Evolutionary conservation across 1,284 basidiomycete genomes (phyloP), one percentile per base, ranked within the genome.

Genomic region (Austroboletus rostrupii): DNA sequence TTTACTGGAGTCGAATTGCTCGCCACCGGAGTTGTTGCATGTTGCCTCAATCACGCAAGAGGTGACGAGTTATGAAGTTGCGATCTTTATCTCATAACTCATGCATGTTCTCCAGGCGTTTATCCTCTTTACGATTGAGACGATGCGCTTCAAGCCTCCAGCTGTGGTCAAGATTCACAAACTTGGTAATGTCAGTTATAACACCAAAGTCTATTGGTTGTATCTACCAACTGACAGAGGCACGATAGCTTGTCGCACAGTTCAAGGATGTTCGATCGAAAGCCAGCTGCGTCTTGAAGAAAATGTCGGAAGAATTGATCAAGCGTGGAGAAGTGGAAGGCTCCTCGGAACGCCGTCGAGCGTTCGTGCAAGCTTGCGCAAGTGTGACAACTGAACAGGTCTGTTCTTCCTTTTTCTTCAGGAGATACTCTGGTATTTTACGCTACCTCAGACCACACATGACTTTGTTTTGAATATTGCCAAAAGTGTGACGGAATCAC

Each of bases 1-100:
- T 45, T 67, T 72, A 12, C 56, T 74, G 9, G 66, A 69, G 16
- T 65, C 64, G 36, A 65, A 67, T 19, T 66, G 68, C 43, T 53
- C 56, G 5, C 69, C 77, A 19, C 71, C 74, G 52, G 79, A 85
- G 56, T 60, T 80, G 14, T 71, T 92, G 17, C 88, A 92, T 57
- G 69, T 87, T 14, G 85, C 82, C 3, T 79, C 80, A 13, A 66
- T 91, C 42, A 77, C 79, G 0, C 88, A 92, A 65, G 90, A 92
- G 72, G 89, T 81, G 49, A 43, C 47, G 35, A 29, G 40, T 33
- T 33, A 38, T 8, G 7, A 14, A 19, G 43, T 39, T 45, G 8
- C 29, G 32, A 28, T 20, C 19, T 38, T 59, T 40, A 45, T 16
- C 12, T 28, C 10, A 61, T 32, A 32, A 12, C 20, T 38, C 35